Conservation (phyloP, 768 basidiomycete genomes). For the Boletus huronensis region DNA sequence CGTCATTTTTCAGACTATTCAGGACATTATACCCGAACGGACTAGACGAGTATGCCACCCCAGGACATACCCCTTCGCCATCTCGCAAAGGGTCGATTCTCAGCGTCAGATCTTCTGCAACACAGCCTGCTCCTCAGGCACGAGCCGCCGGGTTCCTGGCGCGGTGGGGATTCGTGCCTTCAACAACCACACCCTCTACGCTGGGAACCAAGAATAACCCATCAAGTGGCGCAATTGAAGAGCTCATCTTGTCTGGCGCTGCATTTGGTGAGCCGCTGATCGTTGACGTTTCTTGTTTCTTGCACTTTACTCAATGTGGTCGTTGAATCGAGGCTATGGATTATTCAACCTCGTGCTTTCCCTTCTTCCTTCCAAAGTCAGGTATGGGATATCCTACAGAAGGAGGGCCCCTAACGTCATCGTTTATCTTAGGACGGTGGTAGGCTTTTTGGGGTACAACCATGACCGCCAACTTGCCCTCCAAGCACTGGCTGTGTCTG, state of each 20-base stretch:
- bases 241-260: conserved; percentile 68
- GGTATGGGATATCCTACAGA: conserved; percentile 39
- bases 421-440: conserved; percentile 50
- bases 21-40: conserved; percentile 65
- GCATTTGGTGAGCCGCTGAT: conserved; percentile 60
- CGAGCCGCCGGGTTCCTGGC: conserved; percentile 36
- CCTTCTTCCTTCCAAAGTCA: conserved; percentile 64
- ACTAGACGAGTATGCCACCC: conserved; percentile 43
- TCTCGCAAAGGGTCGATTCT: conserved; percentile 36
- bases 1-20: conserved; percentile 46
- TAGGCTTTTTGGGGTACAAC: conserved; percentile 75
- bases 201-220: conserved; percentile 22
- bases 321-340: conserved; percentile 42
- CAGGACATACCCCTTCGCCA: conserved; percentile 31
- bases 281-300: neutral
- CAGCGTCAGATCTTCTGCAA: conserved; percentile 16
- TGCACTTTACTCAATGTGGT: neutral
- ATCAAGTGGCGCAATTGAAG: conserved; percentile 60
- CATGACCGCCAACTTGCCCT: conserved; percentile 68
- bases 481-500: conserved; percentile 64
- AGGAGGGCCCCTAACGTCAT: neutral
- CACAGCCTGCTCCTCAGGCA: conserved; percentile 14
- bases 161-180: conserved; percentile 29
- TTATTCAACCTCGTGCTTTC: conserved; percentile 81
- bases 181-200: conserved; percentile 10